These are phyloP conservation scores for Naegleria lovaniensis DNA, from an alignment of 208 protist genomes.

Conservation along the genomic window DNA sequence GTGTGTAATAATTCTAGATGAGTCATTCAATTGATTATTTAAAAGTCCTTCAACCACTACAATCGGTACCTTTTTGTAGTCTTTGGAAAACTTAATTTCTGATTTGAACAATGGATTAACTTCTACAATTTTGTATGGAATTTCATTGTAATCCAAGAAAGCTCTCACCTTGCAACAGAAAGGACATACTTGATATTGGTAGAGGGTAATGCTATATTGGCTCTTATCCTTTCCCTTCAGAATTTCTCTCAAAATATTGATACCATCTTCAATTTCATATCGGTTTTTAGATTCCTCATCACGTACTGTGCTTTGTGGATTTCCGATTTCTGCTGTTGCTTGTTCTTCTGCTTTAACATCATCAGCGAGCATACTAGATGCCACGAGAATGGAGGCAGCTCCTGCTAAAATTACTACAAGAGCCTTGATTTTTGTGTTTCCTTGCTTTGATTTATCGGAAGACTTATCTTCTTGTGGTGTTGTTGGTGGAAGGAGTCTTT, in stretches of 20 bases:
- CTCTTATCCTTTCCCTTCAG: neutral
- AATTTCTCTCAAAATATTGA: neutral
- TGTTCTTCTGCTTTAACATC: neutral
- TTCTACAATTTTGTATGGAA: constrained; percentile 37
- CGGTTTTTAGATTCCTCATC: neutral
- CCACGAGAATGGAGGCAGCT: neutral
- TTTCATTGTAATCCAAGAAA: constrained; percentile 36
- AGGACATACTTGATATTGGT: constrained; percentile 29
- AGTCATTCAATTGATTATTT: constrained; percentile 32
- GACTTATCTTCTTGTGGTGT: no score
- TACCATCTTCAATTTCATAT: constrained; percentile 1
- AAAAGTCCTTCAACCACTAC: constrained; percentile 19
- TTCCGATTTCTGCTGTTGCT: neutral
- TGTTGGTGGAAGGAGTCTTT: no score
- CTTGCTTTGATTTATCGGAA: no score
- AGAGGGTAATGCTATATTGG: neutral
- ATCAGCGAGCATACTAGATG: neutral
- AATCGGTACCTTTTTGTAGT: constrained; percentile 41
- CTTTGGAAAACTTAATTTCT: constrained; percentile 31
- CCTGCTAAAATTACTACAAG: neutral
- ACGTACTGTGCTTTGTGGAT: neutral
- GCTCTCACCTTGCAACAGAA: constrained; percentile 33
- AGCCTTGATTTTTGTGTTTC: neutral
- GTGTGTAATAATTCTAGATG: neutral
- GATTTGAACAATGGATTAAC: constrained; percentile 36